Conservation (phyloP, 192 early-diverging fungal species). For the Piromyces finnis region DNA sequence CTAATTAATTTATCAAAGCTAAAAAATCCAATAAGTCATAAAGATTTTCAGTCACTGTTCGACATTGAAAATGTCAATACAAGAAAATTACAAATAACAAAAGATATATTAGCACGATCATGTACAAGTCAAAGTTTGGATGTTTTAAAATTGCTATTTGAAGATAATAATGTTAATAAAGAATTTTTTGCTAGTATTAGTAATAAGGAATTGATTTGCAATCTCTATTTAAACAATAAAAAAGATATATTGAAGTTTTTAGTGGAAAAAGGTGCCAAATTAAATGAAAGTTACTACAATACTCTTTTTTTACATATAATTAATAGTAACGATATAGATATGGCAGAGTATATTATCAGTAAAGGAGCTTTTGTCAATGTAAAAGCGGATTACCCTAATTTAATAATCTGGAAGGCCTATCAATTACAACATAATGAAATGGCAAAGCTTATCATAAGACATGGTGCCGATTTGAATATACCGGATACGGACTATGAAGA, state of each 20-base stretch:
- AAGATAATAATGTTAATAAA: neutral
- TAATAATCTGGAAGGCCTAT: neutral
- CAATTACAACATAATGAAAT: neutral
- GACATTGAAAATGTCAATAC: neutral
- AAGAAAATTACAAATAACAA: neutral
- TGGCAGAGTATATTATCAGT: neutral
- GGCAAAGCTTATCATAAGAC: neutral
- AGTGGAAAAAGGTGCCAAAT: neutral
- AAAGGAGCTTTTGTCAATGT: neutral
- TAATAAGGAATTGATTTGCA: neutral
- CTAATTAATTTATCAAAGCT: neutral
- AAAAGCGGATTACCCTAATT: neutral
- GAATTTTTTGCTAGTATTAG: neutral
- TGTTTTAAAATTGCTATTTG: neutral
- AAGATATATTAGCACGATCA: neutral
- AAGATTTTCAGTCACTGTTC: neutral
- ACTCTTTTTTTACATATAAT: neutral
- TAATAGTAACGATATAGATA: neutral
- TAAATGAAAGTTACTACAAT: neutral
- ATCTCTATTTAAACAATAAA: neutral
- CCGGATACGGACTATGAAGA: neutral
- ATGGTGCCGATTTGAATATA: neutral
- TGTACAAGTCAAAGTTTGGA: neutral
- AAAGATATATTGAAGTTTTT: neutral
- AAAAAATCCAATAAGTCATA: neutral